phyloP scores from a whole-genome alignment of 78 protist genomes.

The Chrysochromulina parva region DNA sequence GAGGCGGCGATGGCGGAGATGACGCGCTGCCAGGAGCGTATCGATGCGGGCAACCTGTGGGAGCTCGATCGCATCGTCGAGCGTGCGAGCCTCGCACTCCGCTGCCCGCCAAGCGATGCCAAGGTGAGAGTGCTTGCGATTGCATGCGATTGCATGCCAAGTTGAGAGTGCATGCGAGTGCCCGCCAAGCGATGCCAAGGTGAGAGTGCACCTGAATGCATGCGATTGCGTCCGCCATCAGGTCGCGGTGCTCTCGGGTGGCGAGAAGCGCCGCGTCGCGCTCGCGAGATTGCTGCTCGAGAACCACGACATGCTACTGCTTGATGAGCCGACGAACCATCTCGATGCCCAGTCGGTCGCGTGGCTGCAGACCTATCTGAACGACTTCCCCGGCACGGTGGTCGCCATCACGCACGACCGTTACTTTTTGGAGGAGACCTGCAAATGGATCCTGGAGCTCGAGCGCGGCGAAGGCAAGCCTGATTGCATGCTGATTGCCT shows the following conservation, averaged over 20 bases:
- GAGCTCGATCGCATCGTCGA: conserved; percentile 48
- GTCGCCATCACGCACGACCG: conserved; percentile 50
- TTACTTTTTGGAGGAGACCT: conserved; percentile 30
- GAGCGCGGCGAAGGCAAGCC: conserved; percentile 47
- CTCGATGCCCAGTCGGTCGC: conserved; percentile 82
- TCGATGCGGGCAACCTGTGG: conserved; percentile 47
- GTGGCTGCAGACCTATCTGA: conserved; percentile 84
- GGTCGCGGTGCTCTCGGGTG: background rate
- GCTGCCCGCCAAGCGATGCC: conserved; percentile 32
- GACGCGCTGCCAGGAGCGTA: background rate
- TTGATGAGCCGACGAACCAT: conserved; percentile 96
- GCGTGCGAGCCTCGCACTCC: conserved; percentile 33
- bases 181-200: too few relatives aligned
- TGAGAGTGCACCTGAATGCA: too few relatives aligned
- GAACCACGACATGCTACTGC: conserved; percentile 67
- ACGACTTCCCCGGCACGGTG: conserved; percentile 3
- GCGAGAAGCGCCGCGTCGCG: conserved; percentile 38
- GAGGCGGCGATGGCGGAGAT: background rate
- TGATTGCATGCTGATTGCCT: too few relatives aligned
- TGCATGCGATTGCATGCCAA: too few relatives aligned
- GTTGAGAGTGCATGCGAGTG: too few relatives aligned
- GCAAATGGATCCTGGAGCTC: conserved; percentile 48
- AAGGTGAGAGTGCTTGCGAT: background rate
- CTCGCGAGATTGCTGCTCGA: conserved; percentile 33
- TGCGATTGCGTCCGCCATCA: too few relatives aligned